phyloP scores from a whole-genome alignment of 768 basidiomycete genomes.

The Tricholoma furcatifolium region DNA sequence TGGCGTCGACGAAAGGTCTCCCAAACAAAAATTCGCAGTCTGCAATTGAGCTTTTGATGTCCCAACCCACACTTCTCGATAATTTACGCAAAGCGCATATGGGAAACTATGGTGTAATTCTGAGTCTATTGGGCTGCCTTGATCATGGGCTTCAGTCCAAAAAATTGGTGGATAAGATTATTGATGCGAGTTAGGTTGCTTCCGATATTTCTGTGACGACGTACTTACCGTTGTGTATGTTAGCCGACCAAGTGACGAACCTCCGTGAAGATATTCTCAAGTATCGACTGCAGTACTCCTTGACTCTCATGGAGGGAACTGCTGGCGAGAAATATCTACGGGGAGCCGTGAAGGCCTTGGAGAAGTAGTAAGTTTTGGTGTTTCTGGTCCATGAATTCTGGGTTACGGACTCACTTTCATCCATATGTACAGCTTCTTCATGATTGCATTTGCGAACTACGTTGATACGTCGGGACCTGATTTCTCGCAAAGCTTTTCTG shows the following conservation, averaged over 20 bases:
- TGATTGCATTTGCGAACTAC: constrained; percentile 91
- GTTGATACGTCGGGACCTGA: constrained; percentile 58
- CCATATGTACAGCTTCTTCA: constrained; percentile 68
- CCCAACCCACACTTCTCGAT: constrained; percentile 77
- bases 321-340: constrained; percentile 56
- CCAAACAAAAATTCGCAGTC: constrained; percentile 66
- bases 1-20: constrained; percentile 45
- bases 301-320: constrained; percentile 70
- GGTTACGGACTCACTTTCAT: neutral
- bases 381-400: neutral
- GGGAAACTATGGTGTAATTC: constrained; percentile 89
- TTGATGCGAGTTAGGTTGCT: constrained; percentile 60
- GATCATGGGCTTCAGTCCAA: constrained; percentile 88
- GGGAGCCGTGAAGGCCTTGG: constrained; percentile 73
- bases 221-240: neutral
- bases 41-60: constrained; percentile 82
- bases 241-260: constrained; percentile 91
- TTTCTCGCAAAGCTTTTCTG: constrained; percentile 70
- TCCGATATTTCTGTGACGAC: neutral
- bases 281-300: constrained; percentile 82
- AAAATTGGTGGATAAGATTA: constrained; percentile 83
- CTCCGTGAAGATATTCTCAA: constrained; percentile 86
- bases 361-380: constrained; percentile 82
- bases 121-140: constrained; percentile 90
- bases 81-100: constrained; percentile 86